Conservation (phyloP, 2,329 filamentous ascomycete species). For the Hirsutella thompsonii region DNA sequence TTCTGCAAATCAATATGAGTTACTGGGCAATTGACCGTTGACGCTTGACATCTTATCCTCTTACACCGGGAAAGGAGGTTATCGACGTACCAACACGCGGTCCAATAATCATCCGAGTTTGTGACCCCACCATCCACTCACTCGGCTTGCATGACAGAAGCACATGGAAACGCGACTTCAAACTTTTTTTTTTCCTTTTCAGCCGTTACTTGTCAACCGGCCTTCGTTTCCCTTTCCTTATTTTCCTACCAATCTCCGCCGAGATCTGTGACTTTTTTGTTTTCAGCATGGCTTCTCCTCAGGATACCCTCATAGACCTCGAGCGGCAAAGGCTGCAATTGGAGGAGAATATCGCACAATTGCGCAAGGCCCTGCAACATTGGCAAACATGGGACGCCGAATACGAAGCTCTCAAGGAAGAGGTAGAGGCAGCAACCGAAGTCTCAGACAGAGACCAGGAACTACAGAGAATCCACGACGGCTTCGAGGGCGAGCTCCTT, state of each 20-base stretch:
- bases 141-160: not conserved
- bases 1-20: too few relatives aligned
- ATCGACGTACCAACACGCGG: too few relatives aligned
- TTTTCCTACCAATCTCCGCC: not conserved
- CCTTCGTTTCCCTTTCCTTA: not conserved
- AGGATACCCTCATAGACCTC: slow-evolving; percentile 49
- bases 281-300: slow-evolving; percentile 23
- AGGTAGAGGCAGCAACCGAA: slow-evolving; percentile 46
- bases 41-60: too few relatives aligned
- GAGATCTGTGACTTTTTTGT: not conserved
- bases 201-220: too few relatives aligned
- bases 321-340: slow-evolving; percentile 65
- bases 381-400: slow-evolving; percentile 89
- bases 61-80: too few relatives aligned
- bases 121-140: too few relatives aligned
- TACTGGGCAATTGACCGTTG: too few relatives aligned
- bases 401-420: slow-evolving; percentile 80
- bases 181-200: not conserved
- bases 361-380: slow-evolving; percentile 65
- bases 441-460: slow-evolving; percentile 32
- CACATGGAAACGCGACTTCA: not conserved
- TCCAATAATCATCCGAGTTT: too few relatives aligned
- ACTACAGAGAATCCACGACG: slow-evolving; percentile 42
- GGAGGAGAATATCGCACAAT: slow-evolving; percentile 56
- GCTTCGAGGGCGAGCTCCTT: slow-evolving; percentile 51